Evolutionary conservation across 1,284 basidiomycete genomes (phyloP).

Genomic region (Singerocomus inundabilis): DNA sequence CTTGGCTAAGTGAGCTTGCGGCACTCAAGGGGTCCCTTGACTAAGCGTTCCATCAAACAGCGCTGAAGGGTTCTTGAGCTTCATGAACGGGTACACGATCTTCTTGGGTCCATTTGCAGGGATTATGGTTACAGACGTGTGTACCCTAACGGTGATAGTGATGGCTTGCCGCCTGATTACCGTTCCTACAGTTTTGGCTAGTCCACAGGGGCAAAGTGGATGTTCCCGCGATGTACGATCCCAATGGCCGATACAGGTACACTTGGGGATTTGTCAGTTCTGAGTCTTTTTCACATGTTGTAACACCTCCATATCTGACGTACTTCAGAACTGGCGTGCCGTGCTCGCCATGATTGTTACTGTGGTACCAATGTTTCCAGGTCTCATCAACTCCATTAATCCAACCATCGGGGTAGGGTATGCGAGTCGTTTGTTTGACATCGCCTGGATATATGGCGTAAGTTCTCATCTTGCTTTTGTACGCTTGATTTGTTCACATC

Average conservation of each 20-base stretch:
- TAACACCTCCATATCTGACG: slow-evolving; percentile 5
- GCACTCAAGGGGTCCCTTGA: not conserved
- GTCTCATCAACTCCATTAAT: slow-evolving; percentile 68
- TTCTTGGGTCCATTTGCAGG: slow-evolving; percentile 74
- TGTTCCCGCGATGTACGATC: slow-evolving; percentile 71
- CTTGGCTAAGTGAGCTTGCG: slow-evolving; percentile 40
- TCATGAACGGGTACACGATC: slow-evolving; percentile 71
- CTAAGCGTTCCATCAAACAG: slow-evolving; percentile 26
- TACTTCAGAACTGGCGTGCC: slow-evolving; percentile 68
- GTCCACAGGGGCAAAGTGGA: slow-evolving; percentile 63
- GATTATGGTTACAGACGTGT: slow-evolving; percentile 71
- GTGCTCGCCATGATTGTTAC: slow-evolving; percentile 56
- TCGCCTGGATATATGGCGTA: slow-evolving; percentile 74
- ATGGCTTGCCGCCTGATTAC: not conserved
- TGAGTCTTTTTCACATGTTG: not conserved
- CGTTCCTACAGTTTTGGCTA: slow-evolving; percentile 57
- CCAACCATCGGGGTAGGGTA: slow-evolving; percentile 52
- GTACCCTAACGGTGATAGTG: slow-evolving; percentile 21
- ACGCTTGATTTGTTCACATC: slow-evolving; percentile 15
- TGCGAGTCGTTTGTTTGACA: slow-evolving; percentile 54
- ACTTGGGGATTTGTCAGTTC: slow-evolving; percentile 58
- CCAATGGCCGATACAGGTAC: slow-evolving; percentile 64
- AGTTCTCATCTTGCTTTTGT: slow-evolving; percentile 22
- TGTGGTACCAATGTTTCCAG: slow-evolving; percentile 68
- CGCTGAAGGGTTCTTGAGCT: slow-evolving; percentile 47